Evolutionary conservation across 768 basidiomycete genomes (phyloP).

Genomic region (Lactarius indigo): DNA sequence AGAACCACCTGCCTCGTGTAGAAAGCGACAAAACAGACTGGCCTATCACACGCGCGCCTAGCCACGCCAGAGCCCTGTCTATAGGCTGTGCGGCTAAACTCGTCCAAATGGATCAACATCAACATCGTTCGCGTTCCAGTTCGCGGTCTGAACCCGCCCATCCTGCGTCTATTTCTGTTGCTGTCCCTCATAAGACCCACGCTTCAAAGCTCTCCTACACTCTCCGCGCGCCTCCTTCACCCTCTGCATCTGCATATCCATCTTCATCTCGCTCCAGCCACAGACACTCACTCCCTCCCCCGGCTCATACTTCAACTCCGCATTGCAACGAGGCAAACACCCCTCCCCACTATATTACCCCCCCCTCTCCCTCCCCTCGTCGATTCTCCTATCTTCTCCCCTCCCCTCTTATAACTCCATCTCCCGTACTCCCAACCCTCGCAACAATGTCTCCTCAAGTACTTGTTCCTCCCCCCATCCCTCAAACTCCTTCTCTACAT

Average conservation of each 20-base stretch:
- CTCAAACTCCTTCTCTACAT: slow-evolving; percentile 23
- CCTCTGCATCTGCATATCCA: slow-evolving; percentile 13
- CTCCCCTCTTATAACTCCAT: slow-evolving; percentile 21
- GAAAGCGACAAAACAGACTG: slow-evolving; percentile 15
- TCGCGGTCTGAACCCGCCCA: slow-evolving; percentile 21
- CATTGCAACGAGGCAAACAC: slow-evolving; percentile 24
- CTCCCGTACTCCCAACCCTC: slow-evolving; percentile 35
- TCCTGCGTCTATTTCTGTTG: neutral
- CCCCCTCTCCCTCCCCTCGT: slow-evolving; percentile 15
- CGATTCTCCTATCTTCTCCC: slow-evolving; percentile 8
- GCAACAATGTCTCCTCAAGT: slow-evolving; percentile 36
- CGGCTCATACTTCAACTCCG: slow-evolving; percentile 22
- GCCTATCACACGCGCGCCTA: slow-evolving; percentile 21
- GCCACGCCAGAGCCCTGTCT: slow-evolving; percentile 16
- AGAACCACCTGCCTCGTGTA: slow-evolving; percentile 20
- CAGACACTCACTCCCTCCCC: neutral
- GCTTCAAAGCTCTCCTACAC: neutral
- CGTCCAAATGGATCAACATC: slow-evolving; percentile 19
- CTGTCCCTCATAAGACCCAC: slow-evolving; percentile 21
- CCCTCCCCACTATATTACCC: slow-evolving; percentile 20
- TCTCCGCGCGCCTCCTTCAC: slow-evolving; percentile 1
- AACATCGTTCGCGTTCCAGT: slow-evolving; percentile 20
- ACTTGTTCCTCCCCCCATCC: slow-evolving; percentile 28
- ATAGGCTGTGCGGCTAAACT: slow-evolving; percentile 16
- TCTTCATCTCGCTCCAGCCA: slow-evolving; percentile 7